phyloP scores from a whole-genome alignment of 148 eudicot species.

The Camellia japonica region DNA sequence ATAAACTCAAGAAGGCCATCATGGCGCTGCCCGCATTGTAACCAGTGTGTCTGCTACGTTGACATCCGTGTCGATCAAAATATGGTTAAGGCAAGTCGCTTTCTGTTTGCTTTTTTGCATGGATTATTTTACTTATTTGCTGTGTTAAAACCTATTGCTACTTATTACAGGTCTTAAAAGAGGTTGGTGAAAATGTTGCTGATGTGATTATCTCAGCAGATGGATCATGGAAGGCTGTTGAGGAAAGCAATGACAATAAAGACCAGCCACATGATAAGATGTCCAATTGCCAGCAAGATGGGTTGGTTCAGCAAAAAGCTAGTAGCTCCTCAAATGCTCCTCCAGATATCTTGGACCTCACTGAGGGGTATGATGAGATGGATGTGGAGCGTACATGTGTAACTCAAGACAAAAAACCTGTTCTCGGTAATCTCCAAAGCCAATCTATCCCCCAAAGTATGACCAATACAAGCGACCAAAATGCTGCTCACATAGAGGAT shows the following conservation, averaged over 20 bases:
- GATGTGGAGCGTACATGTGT: conserved; percentile 27
- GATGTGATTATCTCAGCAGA: conserved; percentile 66
- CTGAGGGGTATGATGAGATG: conserved; percentile 56
- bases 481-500: conserved; percentile 29
- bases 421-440: conserved; percentile 26
- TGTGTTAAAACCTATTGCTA: neutral
- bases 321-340: conserved; percentile 20
- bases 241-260: conserved; percentile 32
- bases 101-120: neutral
- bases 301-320: conserved; percentile 26
- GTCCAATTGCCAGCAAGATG: conserved; percentile 24
- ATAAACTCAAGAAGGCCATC: conserved; percentile 76
- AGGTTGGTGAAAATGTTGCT: conserved; percentile 52
- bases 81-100: conserved; percentile 69
- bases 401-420: conserved; percentile 53
- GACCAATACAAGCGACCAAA: conserved; percentile 36
- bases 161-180: conserved; percentile 57
- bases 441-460: conserved; percentile 20
- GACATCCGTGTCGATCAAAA: conserved; percentile 80
- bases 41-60: conserved; percentile 69
- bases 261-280: conserved; percentile 36
- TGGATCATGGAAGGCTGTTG: conserved; percentile 70
- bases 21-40: conserved; percentile 94
- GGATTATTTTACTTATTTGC: neutral
- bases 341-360: conserved; percentile 63